These are phyloP conservation scores for Musa balbisiana DNA, from an alignment of 202 grass and related monocot genomes.

Conservation along the genomic window DNA sequence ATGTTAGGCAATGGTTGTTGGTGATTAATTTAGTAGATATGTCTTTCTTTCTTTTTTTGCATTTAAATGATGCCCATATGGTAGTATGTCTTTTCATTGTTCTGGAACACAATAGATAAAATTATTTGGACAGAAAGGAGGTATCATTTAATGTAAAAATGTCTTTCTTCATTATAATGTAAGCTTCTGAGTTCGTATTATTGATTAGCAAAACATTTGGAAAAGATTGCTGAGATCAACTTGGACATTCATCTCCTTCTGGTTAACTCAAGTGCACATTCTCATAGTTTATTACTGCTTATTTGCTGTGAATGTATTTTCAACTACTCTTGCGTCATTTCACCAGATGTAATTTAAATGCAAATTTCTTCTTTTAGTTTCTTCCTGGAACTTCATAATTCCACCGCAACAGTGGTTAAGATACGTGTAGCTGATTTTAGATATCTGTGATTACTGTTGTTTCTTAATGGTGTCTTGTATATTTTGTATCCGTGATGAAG, in stretches of 20 bases:
- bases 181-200: not conserved
- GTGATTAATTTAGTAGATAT: too few species aligned
- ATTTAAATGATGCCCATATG: not conserved
- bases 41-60: not conserved
- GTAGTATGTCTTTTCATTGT: not conserved
- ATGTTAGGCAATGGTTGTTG: too few species aligned
- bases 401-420: not conserved
- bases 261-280: too few species aligned
- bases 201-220: too few species aligned
- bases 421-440: not conserved
- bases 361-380: too few species aligned
- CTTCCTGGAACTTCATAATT: too few species aligned
- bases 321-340: too few species aligned
- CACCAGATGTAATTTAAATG: too few species aligned
- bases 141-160: not conserved
- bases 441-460: not conserved
- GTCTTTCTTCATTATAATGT: not conserved
- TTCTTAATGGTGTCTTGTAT: not conserved
- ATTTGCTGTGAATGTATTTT: too few species aligned
- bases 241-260: too few species aligned
- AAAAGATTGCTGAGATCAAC: too few species aligned
- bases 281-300: too few species aligned
- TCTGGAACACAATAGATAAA: not conserved
- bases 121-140: not conserved
- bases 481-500: not conserved